A percentile compares a stretch with the other conserved stretches of the same genome.
Conservation (phyloP, 371 early-diverging fungal species). For the Choanephora cucurbitarum region DNA sequence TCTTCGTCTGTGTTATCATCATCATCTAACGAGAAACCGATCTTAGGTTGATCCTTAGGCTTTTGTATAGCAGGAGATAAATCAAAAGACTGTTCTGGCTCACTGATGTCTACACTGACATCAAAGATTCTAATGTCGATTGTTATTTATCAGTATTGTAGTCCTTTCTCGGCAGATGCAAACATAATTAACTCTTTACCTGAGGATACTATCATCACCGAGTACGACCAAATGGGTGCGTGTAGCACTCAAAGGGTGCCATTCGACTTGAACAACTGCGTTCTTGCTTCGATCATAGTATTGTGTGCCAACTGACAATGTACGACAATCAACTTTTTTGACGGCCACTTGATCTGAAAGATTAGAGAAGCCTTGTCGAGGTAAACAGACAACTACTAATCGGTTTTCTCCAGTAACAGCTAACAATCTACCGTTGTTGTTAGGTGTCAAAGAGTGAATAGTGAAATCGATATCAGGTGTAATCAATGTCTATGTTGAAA, state of each 20-base stretch:
- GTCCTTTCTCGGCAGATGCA: too few relatives aligned
- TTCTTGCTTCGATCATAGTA: conserved; percentile 14
- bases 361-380: conserved; percentile 27
- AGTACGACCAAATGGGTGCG: conserved; percentile 42
- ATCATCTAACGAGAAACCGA: conserved; percentile 31
- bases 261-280: conserved; percentile 32
- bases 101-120: conserved; percentile 35
- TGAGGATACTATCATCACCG: conserved; percentile 32
- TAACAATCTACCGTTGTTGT: conserved; percentile 36
- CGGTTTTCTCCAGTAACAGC: conserved; percentile 31
- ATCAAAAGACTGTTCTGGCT: conserved; percentile 49
- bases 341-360: conserved; percentile 9
- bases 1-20: conserved; percentile 42
- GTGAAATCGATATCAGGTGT: conserved; percentile 42
- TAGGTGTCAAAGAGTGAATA: conserved; percentile 32
- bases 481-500: conserved; percentile 27
- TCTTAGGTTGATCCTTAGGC: background rate
- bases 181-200: too few relatives aligned
- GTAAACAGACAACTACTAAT: conserved; percentile 37
- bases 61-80: conserved; percentile 30
- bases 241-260: conserved; percentile 54
- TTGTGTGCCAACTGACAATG: conserved; percentile 27
- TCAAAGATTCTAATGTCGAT: conserved; percentile 39
- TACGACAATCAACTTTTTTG: conserved; percentile 29
- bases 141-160: too few relatives aligned